Evolutionary conservation across 371 early-diverging fungal genomes (phyloP).

Genomic region (Apophysomyces sp.): DNA sequence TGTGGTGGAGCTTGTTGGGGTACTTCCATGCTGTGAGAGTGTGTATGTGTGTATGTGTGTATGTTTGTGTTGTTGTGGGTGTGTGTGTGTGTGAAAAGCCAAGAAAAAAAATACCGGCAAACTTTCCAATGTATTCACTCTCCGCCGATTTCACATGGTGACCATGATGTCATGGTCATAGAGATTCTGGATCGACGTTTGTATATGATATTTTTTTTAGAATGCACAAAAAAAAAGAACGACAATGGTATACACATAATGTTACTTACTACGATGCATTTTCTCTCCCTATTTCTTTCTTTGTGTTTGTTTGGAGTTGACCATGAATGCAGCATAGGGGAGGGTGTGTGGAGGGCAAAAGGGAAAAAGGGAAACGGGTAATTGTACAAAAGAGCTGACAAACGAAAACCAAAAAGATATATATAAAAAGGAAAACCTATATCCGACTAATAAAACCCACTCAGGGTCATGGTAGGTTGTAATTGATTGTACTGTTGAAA

Average conservation of each 20-base stretch:
- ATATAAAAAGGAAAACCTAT: not conserved
- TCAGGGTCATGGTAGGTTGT: slow-evolving; percentile 11
- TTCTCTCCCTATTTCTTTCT: too few relatives aligned
- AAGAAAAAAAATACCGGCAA: not conserved
- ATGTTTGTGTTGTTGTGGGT: not conserved
- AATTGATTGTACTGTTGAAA: slow-evolving; percentile 15
- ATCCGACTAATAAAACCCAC: slow-evolving; percentile 10
- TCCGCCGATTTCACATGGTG: too few relatives aligned
- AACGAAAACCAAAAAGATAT: slow-evolving; percentile 4
- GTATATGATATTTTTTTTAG: too few relatives aligned
- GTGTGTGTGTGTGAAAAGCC: slow-evolving; percentile 6
- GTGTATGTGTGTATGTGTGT: not conserved
- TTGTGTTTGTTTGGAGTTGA: too few relatives aligned
- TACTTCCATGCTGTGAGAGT: not conserved
- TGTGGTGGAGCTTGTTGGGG: not conserved
- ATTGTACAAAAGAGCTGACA: slow-evolving; percentile 4
- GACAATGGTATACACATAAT: too few relatives aligned
- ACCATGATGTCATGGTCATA: too few relatives aligned
- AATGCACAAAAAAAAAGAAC: too few relatives aligned
- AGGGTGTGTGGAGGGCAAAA: not conserved
- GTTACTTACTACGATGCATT: too few relatives aligned
- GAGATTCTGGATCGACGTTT: too few relatives aligned
- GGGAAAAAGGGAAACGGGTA: slow-evolving; percentile 1
- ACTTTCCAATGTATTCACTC: too few relatives aligned
- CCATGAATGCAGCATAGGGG: not conserved